Percentiles rank a stretch among this genome's conserved stretches.
phyloP scores from a whole-genome alignment of 2,329 filamentous ascomycete species.

The Chaetomium globosum region DNA sequence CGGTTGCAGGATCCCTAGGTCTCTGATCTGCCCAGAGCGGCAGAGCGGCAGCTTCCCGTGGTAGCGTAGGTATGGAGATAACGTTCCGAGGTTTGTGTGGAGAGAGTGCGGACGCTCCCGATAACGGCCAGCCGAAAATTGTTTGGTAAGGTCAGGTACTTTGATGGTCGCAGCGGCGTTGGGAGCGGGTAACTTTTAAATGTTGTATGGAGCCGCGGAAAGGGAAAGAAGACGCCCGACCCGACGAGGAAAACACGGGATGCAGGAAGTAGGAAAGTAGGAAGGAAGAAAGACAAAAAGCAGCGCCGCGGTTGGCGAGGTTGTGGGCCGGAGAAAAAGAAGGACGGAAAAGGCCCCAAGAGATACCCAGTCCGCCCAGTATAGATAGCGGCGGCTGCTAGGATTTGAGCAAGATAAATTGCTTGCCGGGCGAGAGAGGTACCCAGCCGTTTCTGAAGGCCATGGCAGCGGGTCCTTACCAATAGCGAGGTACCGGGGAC shows the following conservation, averaged over 20 bases:
- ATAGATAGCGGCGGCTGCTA: conserved; percentile 35
- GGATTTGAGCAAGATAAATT: conserved; percentile 39
- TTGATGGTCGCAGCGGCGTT: neutral
- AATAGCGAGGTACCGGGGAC: conserved; percentile 36
- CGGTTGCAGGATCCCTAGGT: conserved; percentile 30
- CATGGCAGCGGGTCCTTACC: conserved; percentile 28
- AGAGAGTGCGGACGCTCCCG: conserved; percentile 20
- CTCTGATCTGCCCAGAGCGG: conserved; percentile 24
- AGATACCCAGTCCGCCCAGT: neutral
- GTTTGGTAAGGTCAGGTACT: neutral
- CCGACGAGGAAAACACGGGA: conserved; percentile 1
- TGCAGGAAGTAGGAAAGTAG: neutral
- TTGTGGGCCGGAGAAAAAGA: conserved; percentile 23
- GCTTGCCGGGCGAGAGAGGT: conserved; percentile 17
- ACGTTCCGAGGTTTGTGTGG: conserved; percentile 22
- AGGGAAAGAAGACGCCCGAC: conserved; percentile 6
- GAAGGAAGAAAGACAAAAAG: conserved; percentile 17
- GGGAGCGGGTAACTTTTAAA: conserved; percentile 9
- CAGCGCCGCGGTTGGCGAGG: conserved; percentile 18
- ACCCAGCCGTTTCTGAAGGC: conserved; percentile 28
- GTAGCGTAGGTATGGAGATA: conserved; percentile 36
- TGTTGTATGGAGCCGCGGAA: conserved; percentile 1
- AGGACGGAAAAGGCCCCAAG: conserved; percentile 22
- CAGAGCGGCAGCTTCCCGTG: conserved; percentile 31
- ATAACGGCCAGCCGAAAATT: conserved; percentile 25